Conservation (phyloP, 2,329 filamentous ascomycete species). For the Volutella citrinella region DNA sequence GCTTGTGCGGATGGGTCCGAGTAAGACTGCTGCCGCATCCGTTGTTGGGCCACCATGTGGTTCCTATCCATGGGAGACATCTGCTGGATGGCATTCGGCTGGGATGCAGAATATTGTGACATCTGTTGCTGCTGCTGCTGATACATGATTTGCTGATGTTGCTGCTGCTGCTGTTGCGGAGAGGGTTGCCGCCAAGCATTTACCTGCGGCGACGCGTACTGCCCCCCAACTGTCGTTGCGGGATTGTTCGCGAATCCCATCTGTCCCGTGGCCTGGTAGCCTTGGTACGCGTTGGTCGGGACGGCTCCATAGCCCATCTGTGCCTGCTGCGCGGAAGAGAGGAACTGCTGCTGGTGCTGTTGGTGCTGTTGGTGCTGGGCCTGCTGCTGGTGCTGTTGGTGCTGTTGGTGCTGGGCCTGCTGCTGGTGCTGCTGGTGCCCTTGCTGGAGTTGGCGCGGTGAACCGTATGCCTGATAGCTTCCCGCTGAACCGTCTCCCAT, state of each 20-base stretch:
- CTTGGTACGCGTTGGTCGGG: conserved; percentile 19
- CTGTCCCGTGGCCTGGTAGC: conserved; percentile 20
- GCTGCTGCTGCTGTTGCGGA: conserved; percentile 28
- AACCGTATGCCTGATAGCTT: conserved; percentile 26
- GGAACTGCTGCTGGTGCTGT: too few species aligned
- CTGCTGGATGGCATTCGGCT: too few species aligned
- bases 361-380: conserved; percentile 15
- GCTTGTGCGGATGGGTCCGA: neutral
- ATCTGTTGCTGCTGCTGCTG: conserved; percentile 33
- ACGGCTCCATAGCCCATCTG: conserved; percentile 24
- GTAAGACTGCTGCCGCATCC: conserved; percentile 32
- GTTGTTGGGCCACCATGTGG: conserved; percentile 29
- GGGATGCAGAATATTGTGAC: too few species aligned
- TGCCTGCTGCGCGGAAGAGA: conserved; percentile 22
- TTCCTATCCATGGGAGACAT: conserved; percentile 25
- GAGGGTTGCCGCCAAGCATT: conserved; percentile 35
- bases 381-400: conserved; percentile 26
- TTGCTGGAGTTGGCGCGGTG: conserved; percentile 24
- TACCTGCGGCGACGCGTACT: conserved; percentile 22
- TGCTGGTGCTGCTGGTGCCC: conserved; percentile 25
- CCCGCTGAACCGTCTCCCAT: conserved; percentile 7
- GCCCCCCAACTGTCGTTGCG: conserved; percentile 3
- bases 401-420: conserved; percentile 22
- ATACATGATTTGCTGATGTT: conserved; percentile 23
- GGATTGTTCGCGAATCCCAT: conserved; percentile 8